A percentile compares a stretch with the other conserved stretches of the same genome.
Conservation (phyloP, 192 early-diverging fungal genomes). For the Backusella luteola region DNA sequence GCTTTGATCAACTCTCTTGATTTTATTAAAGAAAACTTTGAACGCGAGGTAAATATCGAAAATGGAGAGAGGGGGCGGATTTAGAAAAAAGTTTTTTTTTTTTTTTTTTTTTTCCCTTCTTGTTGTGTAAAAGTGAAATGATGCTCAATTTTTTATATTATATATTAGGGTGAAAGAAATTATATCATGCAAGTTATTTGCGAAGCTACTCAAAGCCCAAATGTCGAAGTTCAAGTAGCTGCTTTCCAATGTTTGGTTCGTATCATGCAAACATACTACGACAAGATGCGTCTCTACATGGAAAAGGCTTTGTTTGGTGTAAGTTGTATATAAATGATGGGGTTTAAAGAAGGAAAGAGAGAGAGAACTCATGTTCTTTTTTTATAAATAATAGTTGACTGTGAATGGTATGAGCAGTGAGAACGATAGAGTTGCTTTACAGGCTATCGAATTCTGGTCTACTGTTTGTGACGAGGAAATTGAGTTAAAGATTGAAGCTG, state of each 20-base stretch:
- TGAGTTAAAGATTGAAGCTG: conserved; percentile 61
- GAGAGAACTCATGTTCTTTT: not conserved
- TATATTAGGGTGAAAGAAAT: conserved; percentile 81
- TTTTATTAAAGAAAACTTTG: conserved; percentile 94
- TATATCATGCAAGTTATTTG: conserved; percentile 99
- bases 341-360: not conserved
- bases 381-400: conserved; percentile 59
- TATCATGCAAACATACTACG: conserved; percentile 97
- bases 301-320: conserved; percentile 91
- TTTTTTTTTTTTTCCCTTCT: not conserved
- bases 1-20: conserved; percentile 94
- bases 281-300: conserved; percentile 97
- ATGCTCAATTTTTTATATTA: not conserved
- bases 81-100: not conserved
- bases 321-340: conserved; percentile 30
- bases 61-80: not conserved
- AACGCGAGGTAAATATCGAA: conserved; percentile 62
- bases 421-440: conserved; percentile 86
- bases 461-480: conserved; percentile 97
- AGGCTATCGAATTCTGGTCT: conserved; percentile 99
- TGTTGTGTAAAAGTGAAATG: not conserved
- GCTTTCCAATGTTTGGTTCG: conserved; percentile 96
- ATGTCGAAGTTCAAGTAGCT: conserved; percentile 75
- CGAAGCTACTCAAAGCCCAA: conserved; percentile 84
- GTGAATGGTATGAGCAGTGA: conserved; percentile 89